Evolutionary conservation across 495 filamentous ascomycete species (phyloP), one percentile per base, ranked within the genome.

Genomic region (Baudoinia panamericana): DNA sequence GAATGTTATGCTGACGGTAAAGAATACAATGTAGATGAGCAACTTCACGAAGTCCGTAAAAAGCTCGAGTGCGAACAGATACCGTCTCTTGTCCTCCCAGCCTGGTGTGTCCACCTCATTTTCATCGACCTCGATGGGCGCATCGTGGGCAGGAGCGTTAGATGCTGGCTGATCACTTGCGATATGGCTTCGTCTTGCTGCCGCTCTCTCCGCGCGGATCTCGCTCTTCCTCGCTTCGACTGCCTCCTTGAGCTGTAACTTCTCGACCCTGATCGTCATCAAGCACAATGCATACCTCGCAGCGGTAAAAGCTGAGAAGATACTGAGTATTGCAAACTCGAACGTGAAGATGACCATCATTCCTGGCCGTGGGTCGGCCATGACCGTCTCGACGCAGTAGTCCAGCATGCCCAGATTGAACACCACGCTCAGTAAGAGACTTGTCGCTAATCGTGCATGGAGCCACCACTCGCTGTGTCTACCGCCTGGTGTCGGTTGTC

Each of bases 331-430:
- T 10, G 86, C 85, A 51, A 96, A 97, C 58, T 97, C 90, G 52
- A 97, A 96, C 13, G 86, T 77, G 55, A 97, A 97, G 86, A 96
- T 96, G 41, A 97, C 84, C 92, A 97, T 97, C 84, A 97, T 95
- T 39, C 90, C 86, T 0, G 90, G 86, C 15, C 82, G 75, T 0
- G 90, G 82, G 45, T 85, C 75, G 30, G 80, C 72, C 15, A 94
- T 74, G 19, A 97, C 86, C 2, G 80, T 82, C 8, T 74, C 68
- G 51, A 93, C 64, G 45, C 79, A 79, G 55, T 95, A 94, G 18
- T 63, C 66, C 43, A 95, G 67, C 63, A 97, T 73, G 48, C 70
- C 78, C 18, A 71, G 54, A 58, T 92, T 76, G 61, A 87, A 93
- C 12, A 72, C 35, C 28, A 90, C 66, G 31, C 85, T 82, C 24